Base-by-base conservation (phyloP, 1,139 yeast genomes). In the Zygoascus meyerae region DNA sequence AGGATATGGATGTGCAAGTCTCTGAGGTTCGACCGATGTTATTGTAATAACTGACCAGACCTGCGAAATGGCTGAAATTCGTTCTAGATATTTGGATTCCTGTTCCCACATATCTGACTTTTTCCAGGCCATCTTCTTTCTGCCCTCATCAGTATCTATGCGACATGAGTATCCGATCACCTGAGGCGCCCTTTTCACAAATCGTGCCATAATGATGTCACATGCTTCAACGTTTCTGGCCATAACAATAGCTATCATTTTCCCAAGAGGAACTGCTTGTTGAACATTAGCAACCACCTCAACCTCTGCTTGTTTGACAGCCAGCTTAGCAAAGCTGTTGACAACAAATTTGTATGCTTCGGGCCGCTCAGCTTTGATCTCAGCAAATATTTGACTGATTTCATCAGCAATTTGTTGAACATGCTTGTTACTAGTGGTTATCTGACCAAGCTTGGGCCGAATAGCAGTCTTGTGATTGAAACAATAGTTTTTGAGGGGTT, bases 291-390 rank as follows among this genome's bases (percentile, higher is more conserved):
- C 95, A 5, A 85, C 75, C 10, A 87, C 90, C 65, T 92, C 98
- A 0, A 95, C 79, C 65, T 89, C 97, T 1, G 97, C 95, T 66
- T 94, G 98, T 35, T 85, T 80, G 1, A 92, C 86, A 1, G 89
- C 68, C 1, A 94, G 85, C 61, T 92, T 92, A 7, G 96, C 84
- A 33, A 84, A 75, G 58, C 83, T 84, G 60, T 92, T 92, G 33
- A 89, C 67, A 11, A 83, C 73, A 89, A 95, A 90, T 35, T 74
- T 66, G 58, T 70, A 83, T 0, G 81, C 83, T 12, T 83, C 61
- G 1, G 72, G 73, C 48, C 74, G 65, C 1, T 53, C 45, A 15
- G 55, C 47, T 45, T 71, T 69, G 0, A 84, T 75, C 28, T 74
- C 70, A 3, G 62, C 64, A 10, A 89, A 67, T 31, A 81, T 61